Evolutionary conservation across 768 basidiomycete genomes (phyloP).

Genomic region (Psilocybe cubensis): DNA sequence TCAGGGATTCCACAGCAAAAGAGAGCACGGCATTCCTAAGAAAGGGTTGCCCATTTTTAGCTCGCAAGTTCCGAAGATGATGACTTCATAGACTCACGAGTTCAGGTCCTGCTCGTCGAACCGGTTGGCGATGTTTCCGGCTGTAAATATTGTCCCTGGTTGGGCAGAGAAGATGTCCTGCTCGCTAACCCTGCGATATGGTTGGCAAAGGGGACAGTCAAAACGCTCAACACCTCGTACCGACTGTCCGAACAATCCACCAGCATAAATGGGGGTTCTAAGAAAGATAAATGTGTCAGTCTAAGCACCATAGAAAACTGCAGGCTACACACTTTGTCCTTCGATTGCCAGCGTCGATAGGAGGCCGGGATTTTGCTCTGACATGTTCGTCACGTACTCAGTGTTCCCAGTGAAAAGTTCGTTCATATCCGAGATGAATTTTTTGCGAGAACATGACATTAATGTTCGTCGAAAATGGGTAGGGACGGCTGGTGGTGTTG

Average conservation of each 20-base stretch:
- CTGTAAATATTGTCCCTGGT: conserved; percentile 36
- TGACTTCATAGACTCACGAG: conserved; percentile 24
- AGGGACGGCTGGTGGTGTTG: background rate
- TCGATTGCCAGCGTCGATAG: conserved; percentile 20
- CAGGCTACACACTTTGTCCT: conserved; percentile 25
- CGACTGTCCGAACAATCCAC: conserved; percentile 35
- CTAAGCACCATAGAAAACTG: background rate
- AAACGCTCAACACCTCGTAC: conserved; percentile 2
- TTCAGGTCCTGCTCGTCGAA: conserved; percentile 32
- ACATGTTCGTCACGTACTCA: conserved; percentile 25
- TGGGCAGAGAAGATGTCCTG: conserved; percentile 31
- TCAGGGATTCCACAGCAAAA: conserved; percentile 29
- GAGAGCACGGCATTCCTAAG: conserved; percentile 31
- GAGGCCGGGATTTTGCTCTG: conserved; percentile 22
- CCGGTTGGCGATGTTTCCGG: conserved; percentile 35
- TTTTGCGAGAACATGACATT: conserved; percentile 8
- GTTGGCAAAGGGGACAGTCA: background rate
- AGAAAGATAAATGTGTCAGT: background rate
- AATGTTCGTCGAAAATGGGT: background rate
- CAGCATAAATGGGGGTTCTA: conserved; percentile 36
- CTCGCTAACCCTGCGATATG: conserved; percentile 28
- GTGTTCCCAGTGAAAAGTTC: conserved; percentile 25
- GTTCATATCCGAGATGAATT: conserved; percentile 8
- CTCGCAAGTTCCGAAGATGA: background rate
- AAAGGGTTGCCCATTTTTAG: background rate